Percentiles rank a stretch among this genome's conserved stretches.
Conservation (phyloP, 2,329 filamentous ascomycete genomes). For the Xylaria polymorpha region DNA sequence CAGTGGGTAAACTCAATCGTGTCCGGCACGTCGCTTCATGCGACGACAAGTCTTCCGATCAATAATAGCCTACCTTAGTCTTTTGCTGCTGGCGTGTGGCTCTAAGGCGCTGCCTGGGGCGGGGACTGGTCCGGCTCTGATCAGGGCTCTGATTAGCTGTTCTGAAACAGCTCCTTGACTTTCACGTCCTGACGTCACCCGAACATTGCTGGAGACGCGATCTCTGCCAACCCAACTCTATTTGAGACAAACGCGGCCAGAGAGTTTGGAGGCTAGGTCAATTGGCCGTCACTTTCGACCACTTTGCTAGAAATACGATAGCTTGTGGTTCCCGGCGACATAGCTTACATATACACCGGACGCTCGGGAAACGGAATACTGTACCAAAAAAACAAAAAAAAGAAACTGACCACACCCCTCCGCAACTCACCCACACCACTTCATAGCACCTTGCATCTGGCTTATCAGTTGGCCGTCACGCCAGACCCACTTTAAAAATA, state of each 20-base stretch:
- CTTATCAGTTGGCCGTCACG: conserved; percentile 29
- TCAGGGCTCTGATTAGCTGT: conserved; percentile 20
- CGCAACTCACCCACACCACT: conserved; percentile 2
- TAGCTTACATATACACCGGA: not conserved
- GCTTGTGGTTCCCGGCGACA: not conserved
- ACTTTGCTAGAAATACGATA: not conserved
- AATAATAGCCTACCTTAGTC: conserved; percentile 18
- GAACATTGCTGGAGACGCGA: conserved; percentile 7
- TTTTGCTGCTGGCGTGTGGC: conserved; percentile 16
- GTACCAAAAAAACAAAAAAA: not conserved
- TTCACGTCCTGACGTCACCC: conserved; percentile 35
- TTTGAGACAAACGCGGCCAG: conserved; percentile 9
- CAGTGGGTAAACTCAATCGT: conserved; percentile 6
- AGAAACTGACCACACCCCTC: not conserved
- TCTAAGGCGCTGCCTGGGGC: conserved; percentile 2
- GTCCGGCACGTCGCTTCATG: conserved; percentile 21
- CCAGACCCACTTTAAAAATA: conserved; percentile 21
- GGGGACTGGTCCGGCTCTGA: too few relatives aligned
- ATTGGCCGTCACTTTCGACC: conserved; percentile 17
- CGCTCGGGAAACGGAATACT: not conserved
- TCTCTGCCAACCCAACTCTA: conserved; percentile 18
- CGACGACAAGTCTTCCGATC: conserved; percentile 32
- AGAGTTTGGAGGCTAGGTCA: conserved; percentile 26
- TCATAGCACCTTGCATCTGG: conserved; percentile 19
- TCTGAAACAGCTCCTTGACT: conserved; percentile 30